These are phyloP conservation scores for Arctostaphylos glauca DNA, from an alignment of 148 eudicot species.

Conservation along the genomic window DNA sequence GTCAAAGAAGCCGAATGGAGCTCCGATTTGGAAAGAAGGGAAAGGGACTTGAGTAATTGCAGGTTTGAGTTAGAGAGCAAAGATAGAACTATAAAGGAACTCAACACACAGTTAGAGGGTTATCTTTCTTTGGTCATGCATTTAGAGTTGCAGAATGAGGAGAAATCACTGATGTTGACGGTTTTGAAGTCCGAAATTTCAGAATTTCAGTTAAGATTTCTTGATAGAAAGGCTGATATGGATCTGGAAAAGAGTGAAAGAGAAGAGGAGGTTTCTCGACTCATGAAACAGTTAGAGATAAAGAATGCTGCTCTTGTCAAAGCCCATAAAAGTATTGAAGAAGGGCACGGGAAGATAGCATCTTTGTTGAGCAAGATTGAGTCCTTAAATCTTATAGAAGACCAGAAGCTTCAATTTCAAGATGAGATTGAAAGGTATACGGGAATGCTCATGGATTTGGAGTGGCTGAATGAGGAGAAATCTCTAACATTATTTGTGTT, in stretches of 20 bases:
- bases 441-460: slow-evolving; percentile 35
- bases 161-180: slow-evolving; percentile 53
- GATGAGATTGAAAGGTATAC: slow-evolving; percentile 1
- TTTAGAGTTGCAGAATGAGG: slow-evolving; percentile 66
- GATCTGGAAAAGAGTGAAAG: slow-evolving; percentile 23
- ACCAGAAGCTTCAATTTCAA: slow-evolving; percentile 31
- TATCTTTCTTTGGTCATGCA: slow-evolving; percentile 43
- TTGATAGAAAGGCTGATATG: slow-evolving; percentile 13
- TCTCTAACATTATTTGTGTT: slow-evolving; percentile 53
- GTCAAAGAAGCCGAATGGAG: slow-evolving; percentile 71
- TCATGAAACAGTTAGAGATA: slow-evolving; percentile 45
- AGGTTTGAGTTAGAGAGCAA: slow-evolving; percentile 36
- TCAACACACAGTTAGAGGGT: slow-evolving; percentile 44
- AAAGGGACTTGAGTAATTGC: slow-evolving; percentile 37
- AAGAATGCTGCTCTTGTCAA: slow-evolving; percentile 27
- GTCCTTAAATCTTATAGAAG: slow-evolving; percentile 23
- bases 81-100: slow-evolving; percentile 46
- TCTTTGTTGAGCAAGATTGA: slow-evolving; percentile 17
- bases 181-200: slow-evolving; percentile 42
- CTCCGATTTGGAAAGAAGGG: slow-evolving; percentile 35
- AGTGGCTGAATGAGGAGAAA: slow-evolving; percentile 63
- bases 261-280: slow-evolving; percentile 23
- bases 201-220: slow-evolving; percentile 22
- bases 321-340: slow-evolving; percentile 31
- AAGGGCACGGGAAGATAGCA: slow-evolving; percentile 37